Evolutionary conservation across 305 asterid species (phyloP), one percentile per base, ranked within the genome.

Genomic region (Lippia alba): DNA sequence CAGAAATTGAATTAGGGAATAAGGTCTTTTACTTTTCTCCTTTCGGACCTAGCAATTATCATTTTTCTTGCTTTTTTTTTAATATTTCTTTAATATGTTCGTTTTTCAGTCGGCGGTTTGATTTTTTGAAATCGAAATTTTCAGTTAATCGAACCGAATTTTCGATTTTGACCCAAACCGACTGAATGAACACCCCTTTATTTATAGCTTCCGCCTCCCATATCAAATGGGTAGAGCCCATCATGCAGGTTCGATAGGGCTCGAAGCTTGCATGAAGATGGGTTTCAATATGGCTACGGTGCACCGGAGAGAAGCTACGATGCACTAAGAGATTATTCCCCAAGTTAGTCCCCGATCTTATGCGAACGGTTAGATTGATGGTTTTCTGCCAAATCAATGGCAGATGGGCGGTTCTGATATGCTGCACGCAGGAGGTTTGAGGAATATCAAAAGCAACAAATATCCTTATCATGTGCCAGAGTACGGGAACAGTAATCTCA

Each of bases 341-440:
- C 85, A 77, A 75, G 63, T 79, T 12, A 76, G 78, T 74, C 69
- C 76, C 5, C 82, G 63, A 18, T 73, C 81, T 11, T 90, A 88
- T 61, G 40, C 66, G 20, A 88, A 84, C 3, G 97, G 96, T 64
- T 93, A 78, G 77, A 74, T 84, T 12, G 89, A 87, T 30, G 89
- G 91, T 19, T 65, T 78, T 58, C 64, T 81, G 53, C 83, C 88
- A 51, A 79, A 72, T 71, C 96, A 88, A 61, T 92, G 99, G 99
- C 96, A 83, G 63, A 83, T 90, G 88, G 74, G 69, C 9, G 83
- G 89, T 72, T 80, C 90, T 7, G 96, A 87, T 59, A 68, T 81
- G 60, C 72, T 88, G 7, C 80, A 58, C 57, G 15, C 74, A 70
- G 79, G 30, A 24, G 3, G 76, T 67, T 61, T 58, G 64, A 70